Percentiles rank a stretch among this genome's conserved stretches.
Evolutionary conservation across 2,329 filamentous ascomycete genomes (phyloP).

Genomic region (Aspergillus ochraceoroseus): DNA sequence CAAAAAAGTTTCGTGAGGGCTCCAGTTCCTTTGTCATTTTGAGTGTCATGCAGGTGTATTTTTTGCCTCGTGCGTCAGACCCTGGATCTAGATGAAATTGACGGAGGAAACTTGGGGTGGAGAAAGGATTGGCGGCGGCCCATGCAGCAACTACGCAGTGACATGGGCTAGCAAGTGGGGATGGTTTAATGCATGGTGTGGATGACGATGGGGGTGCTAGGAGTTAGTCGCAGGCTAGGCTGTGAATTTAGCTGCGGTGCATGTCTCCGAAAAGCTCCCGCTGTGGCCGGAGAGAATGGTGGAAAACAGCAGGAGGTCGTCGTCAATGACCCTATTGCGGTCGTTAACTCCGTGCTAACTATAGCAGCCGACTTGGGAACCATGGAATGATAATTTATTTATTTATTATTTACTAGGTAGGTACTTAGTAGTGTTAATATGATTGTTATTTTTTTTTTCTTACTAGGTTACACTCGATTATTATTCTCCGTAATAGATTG

Average conservation of each 20-base stretch:
- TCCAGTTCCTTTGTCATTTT: conserved; percentile 36
- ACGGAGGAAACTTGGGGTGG: conserved; percentile 27
- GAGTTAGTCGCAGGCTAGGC: conserved; percentile 6
- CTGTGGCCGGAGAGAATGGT: too few species aligned
- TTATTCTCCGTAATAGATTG: too few species aligned
- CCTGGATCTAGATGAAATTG: conserved; percentile 41
- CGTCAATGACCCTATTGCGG: too few species aligned
- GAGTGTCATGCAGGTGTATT: conserved; percentile 41
- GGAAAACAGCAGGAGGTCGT: too few species aligned
- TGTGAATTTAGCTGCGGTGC: conserved; percentile 3
- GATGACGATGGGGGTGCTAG: conserved; percentile 16
- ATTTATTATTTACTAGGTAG: too few species aligned
- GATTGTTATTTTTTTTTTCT: too few species aligned
- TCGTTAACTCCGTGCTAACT: not conserved
- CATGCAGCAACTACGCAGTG: conserved; percentile 31
- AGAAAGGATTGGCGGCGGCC: conserved; percentile 34
- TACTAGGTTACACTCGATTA: too few species aligned
- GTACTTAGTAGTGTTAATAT: too few species aligned
- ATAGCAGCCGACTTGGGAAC: too few species aligned
- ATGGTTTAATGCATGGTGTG: conserved; percentile 17
- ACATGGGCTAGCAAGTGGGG: conserved; percentile 28
- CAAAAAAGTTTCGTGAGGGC: conserved; percentile 22
- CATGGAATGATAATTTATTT: too few species aligned
- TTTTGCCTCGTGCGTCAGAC: conserved; percentile 42
- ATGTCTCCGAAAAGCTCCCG: conserved; percentile 10